Conservation (phyloP, 495 filamentous ascomycete genomes). For the Lophiostoma macrostomum region DNA sequence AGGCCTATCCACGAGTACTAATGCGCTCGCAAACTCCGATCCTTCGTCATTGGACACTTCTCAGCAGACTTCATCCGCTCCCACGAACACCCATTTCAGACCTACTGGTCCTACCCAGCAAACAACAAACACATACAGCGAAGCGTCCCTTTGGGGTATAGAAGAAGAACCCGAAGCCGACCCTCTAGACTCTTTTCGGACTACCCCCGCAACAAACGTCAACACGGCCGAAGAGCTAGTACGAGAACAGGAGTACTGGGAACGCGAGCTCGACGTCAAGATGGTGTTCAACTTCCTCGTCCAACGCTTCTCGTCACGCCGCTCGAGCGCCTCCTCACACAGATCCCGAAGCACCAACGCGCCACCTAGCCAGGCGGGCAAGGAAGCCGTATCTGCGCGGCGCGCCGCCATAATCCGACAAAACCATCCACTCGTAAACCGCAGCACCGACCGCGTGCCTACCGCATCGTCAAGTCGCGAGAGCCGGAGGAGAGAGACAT, state of each 20-base stretch:
- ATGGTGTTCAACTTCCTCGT: slow-evolving; percentile 85
- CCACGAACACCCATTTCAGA: slow-evolving; percentile 49
- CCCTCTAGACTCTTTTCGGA: slow-evolving; percentile 21
- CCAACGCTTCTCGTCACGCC: slow-evolving; percentile 60
- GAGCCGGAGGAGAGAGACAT: slow-evolving; percentile 52
- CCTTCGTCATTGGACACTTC: slow-evolving; percentile 7
- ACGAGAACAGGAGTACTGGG: slow-evolving; percentile 69
- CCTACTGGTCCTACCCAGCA: slow-evolving; percentile 34
- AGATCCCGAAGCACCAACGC: slow-evolving; percentile 8
- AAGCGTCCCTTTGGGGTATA: slow-evolving; percentile 65
- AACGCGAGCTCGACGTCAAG: slow-evolving; percentile 76
- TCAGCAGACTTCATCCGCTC: slow-evolving; percentile 29
- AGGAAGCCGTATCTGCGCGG: slow-evolving; percentile 56
- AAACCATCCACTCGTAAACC: slow-evolving; percentile 61
- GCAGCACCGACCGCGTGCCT: slow-evolving; percentile 8
- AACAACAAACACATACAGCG: slow-evolving; percentile 31
- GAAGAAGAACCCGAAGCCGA: slow-evolving; percentile 55
- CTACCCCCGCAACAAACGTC: slow-evolving; percentile 25
- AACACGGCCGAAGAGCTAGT: slow-evolving; percentile 22
- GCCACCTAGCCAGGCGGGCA: slow-evolving; percentile 36
- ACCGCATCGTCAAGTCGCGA: slow-evolving; percentile 39
- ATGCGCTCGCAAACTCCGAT: slow-evolving; percentile 1
- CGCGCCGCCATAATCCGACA: slow-evolving; percentile 79
- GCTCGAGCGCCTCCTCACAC: slow-evolving; percentile 10
- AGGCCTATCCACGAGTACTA: slow-evolving; percentile 41